Evolutionary conservation across 495 filamentous ascomycete genomes (phyloP), one percentile per base, ranked within the genome.

Genomic region (Evansstolkia leycettana): DNA sequence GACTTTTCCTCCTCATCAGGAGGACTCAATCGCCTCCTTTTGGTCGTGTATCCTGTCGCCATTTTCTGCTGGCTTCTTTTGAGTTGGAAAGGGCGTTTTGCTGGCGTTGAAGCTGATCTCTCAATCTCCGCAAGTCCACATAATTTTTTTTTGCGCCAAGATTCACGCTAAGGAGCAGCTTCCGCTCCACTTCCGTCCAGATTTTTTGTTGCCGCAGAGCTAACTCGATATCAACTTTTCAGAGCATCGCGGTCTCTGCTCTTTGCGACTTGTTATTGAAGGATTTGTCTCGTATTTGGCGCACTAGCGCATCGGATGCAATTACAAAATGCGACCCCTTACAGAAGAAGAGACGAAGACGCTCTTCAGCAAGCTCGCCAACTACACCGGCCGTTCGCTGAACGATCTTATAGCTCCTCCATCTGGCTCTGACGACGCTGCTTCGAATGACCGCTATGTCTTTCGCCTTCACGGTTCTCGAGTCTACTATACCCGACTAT

Each of bases 401-500:
- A 84, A 77, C 42, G 67, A 79, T 48, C 72, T 96, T 29, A 84
- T 94, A 53, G 73, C 81, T 28, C 75, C 77, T 2, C 67, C 81
- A 25, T 67, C 17, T 3, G 32, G 32, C 7, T 20, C 79, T 42
- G 69, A 81, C 36, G 72, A 80, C 51, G 65, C 77, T 48, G 58
- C 72, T 17, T 55, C 61, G 28, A 59, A 69, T 31, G 63, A 73
- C 36, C 77, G 82, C 45, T 77, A 82, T 64, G 84, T 92, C 28
- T 95, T 98, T 64, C 78, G 90, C 19, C 67, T 94, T 19, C 77
- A 83, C 42, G 73, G 79, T 42, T 59, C 56, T 16, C 76, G 90
- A 38, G 83, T 93, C 38, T 98, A 88, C 67, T 94, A 94, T 52
- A 76, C 94, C 31, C 78, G 77, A 32, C 74, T 89, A 31, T 79